Base-by-base conservation (phyloP, 2,329 filamentous ascomycete genomes). In the Xylaria sp. region DNA sequence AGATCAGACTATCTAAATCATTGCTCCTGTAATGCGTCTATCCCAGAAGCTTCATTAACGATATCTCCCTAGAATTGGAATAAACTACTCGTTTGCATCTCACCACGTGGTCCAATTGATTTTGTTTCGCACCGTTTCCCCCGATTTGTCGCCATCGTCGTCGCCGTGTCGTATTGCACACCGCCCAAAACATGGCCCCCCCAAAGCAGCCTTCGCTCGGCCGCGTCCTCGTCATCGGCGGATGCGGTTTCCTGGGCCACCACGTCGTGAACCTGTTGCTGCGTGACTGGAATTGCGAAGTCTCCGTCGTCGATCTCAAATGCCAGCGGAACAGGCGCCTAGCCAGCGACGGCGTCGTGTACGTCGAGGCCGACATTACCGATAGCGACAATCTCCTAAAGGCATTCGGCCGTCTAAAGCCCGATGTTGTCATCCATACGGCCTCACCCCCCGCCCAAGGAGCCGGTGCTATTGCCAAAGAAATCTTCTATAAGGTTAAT, bases 371-470 rank as follows among this genome's bases (percentile, higher is more conserved):
- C 74, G 91, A 94, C 77, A 92, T 95, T 75, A 93, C 91, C 57
- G 87, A 91, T 66, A 73, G 79, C 17, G 80, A 82, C 57, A 83
- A 82, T 64, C 82, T 95, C 66, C 75, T 84, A 42, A 80, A 83
- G 38, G 79, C 92, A 46, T 88, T 98, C 71, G 77, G 83, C 33
- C 81, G 87, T 66, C 82, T 88, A 57, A 85, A 84, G 71, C 94
- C 94, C 19, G 88, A 93, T 73, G 86, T 96, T 14, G 92, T 99
- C 54, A 89, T 98, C 72, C 94, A 99, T 78, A 96, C 94, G 2
- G 95, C 94, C 19, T 92, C 89, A 35, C 91, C 92, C 40, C 77
- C 83, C 23, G 83, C 80, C 62, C 83, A 85, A 74, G 79, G 84
- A 78, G 77, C 76, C 72, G 72, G 82, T 75, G 78, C 80, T 72